Conservation (phyloP, 257 asterid genomes). For the Solanum lycopersicoides region DNA sequence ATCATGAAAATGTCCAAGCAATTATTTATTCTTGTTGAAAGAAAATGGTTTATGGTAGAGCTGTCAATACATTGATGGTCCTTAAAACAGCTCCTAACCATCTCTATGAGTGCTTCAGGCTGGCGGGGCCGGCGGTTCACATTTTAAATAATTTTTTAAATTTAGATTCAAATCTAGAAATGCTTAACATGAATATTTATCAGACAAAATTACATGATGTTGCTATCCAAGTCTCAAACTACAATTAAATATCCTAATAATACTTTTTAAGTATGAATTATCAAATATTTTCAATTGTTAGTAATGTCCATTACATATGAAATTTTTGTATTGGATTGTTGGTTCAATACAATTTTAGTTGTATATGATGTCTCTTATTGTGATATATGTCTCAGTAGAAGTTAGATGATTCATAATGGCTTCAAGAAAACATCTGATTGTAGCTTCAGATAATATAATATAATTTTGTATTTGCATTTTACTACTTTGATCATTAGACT, state of each 20-base stretch:
- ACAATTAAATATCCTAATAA: neutral
- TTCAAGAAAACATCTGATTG: neutral
- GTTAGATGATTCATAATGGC: neutral
- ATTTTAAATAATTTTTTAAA: neutral
- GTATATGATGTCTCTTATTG: neutral
- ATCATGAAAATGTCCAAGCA: neutral
- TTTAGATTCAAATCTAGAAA: neutral
- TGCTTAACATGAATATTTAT: neutral
- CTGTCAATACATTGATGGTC: neutral
- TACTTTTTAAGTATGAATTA: neutral
- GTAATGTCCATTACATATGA: neutral
- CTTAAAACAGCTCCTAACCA: neutral
- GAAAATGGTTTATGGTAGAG: neutral
- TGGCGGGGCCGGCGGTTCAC: neutral
- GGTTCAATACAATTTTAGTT: neutral
- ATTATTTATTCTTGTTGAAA: neutral
- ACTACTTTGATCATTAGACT: neutral
- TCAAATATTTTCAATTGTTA: neutral
- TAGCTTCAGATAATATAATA: neutral
- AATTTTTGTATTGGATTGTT: neutral
- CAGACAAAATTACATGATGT: neutral
- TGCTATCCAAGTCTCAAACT: neutral
- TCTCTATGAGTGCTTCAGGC: neutral
- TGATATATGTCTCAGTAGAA: neutral
- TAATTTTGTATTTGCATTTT: neutral